These are phyloP conservation scores for Backusella australiensis DNA, from an alignment of 192 early-diverging fungal genomes.

Conservation along the genomic window DNA sequence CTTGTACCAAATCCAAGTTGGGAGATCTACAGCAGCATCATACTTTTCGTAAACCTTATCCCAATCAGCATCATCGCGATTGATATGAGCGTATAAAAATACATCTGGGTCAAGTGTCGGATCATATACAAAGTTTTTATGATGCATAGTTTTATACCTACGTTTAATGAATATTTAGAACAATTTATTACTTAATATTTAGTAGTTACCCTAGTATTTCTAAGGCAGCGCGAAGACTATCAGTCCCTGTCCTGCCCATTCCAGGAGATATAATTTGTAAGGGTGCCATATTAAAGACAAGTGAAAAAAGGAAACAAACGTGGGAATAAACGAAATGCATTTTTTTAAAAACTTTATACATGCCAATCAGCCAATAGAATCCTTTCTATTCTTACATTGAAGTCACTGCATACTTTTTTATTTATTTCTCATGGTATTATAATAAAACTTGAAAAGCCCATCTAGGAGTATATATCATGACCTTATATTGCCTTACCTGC, in stretches of 20 bases:
- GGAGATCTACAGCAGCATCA: conserved; percentile 23
- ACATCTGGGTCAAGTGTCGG: neutral
- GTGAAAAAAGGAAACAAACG: neutral
- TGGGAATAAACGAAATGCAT: too few relatives aligned
- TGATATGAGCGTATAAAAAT: neutral
- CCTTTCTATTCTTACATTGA: too few relatives aligned
- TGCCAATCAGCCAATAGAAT: too few relatives aligned
- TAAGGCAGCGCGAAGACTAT: conserved; percentile 22
- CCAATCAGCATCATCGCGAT: conserved; percentile 17
- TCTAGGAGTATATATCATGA: too few relatives aligned
- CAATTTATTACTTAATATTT: neutral
- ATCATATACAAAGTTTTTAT: conserved; percentile 9
- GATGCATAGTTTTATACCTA: conserved; percentile 18
- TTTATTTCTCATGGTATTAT: too few relatives aligned
- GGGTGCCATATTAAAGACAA: conserved; percentile 12
- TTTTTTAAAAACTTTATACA: too few relatives aligned
- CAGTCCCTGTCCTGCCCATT: conserved; percentile 19
- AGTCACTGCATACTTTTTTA: too few relatives aligned
- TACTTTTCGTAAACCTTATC: conserved; percentile 9
- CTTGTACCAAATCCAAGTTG: conserved; percentile 16
- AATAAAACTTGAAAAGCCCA: too few relatives aligned
- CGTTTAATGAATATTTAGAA: neutral
- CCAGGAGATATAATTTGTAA: conserved; percentile 19
- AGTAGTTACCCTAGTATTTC: conserved; percentile 15
- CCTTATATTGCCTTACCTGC: too few relatives aligned